Percentiles rank a stretch among this genome's conserved stretches.
Evolutionary conservation across 2,329 filamentous ascomycete species (phyloP).

Genomic region (Purpureocillium lavendulum): DNA sequence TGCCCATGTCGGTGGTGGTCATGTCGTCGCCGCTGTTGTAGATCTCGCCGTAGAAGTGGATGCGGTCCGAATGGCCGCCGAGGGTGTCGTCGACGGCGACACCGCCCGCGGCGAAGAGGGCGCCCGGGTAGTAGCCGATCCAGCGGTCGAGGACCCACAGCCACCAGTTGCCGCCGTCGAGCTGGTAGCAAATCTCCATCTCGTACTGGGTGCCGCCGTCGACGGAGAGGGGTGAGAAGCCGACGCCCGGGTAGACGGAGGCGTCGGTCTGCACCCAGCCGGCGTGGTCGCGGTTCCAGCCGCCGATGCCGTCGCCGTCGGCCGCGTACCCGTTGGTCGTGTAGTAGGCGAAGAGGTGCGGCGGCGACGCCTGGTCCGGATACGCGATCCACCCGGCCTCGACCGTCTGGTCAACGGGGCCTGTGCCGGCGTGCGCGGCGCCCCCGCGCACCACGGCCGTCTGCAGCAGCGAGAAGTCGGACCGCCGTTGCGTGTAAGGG

Average conservation of each 20-base stretch:
- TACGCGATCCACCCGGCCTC: conserved; percentile 14
- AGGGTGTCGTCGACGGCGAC: conserved; percentile 6
- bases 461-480: conserved; percentile 13
- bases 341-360: conserved; percentile 12
- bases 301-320: conserved; percentile 9
- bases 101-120: conserved; percentile 6
- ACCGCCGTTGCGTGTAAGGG: conserved; percentile 6
- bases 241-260: conserved; percentile 10
- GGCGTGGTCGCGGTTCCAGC: conserved; percentile 10
- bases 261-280: conserved; percentile 13
- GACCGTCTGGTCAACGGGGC: conserved; percentile 9
- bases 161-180: conserved; percentile 12
- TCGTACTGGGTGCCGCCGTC: conserved; percentile 9
- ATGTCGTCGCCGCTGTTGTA: conserved; percentile 10
- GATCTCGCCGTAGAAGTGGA: conserved; percentile 13
- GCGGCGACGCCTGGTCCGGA: conserved; percentile 5
- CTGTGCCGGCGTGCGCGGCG: conserved; percentile 5
- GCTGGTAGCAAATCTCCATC: conserved; percentile 7
- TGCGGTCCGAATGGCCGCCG: conserved; percentile 4
- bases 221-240: conserved; percentile 7
- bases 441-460: conserved; percentile 9
- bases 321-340: conserved; percentile 10
- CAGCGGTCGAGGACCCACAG: conserved; percentile 7
- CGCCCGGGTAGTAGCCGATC: conserved; percentile 12
- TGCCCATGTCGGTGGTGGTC: conserved; percentile 14